A percentile compares a stretch with the other conserved stretches of the same genome.
These are phyloP conservation scores for Myriosclerotinia curreyana DNA, from an alignment of 2,329 filamentous ascomycete species.

Conservation along the genomic window DNA sequence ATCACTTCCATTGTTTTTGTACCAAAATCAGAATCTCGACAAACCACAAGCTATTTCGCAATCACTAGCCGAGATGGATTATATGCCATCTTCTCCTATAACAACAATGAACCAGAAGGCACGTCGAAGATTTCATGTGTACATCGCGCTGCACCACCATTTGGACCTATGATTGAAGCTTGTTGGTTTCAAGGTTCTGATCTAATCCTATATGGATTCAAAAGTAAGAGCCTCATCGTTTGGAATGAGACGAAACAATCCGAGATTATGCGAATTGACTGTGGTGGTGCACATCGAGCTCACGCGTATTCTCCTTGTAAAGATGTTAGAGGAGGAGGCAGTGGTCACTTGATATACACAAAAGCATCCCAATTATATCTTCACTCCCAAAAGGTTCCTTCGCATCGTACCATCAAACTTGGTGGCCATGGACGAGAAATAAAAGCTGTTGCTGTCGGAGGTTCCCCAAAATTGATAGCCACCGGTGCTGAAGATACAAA, in stretches of 20 bases:
- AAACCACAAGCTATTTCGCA: conserved; percentile 53
- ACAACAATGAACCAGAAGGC: background rate
- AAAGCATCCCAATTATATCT: conserved; percentile 57
- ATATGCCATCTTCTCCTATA: conserved; percentile 57
- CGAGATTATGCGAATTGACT: conserved; percentile 70
- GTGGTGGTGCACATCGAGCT: conserved; percentile 78
- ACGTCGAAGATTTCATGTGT: conserved; percentile 44
- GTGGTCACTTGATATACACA: conserved; percentile 68
- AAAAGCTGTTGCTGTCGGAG: conserved; percentile 53
- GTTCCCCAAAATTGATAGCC: conserved; percentile 47
- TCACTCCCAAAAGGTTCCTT: conserved; percentile 42
- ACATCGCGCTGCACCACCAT: conserved; percentile 66
- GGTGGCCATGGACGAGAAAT: conserved; percentile 89
- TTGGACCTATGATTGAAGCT: conserved; percentile 74
- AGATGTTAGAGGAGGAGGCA: conserved; percentile 31
- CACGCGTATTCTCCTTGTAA: conserved; percentile 54
- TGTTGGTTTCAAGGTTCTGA: conserved; percentile 58
- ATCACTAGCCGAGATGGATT: conserved; percentile 75
- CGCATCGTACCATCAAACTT: conserved; percentile 52
- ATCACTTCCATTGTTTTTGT: conserved; percentile 64
- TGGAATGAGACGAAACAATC: conserved; percentile 73
- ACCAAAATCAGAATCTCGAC: conserved; percentile 40
- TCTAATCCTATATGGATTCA: conserved; percentile 77
- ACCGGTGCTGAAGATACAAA: conserved; percentile 70
- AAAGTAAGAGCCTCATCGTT: conserved; percentile 72